phyloP scores from a whole-genome alignment of 345 rosid genomes.

The Gossypium herbaceum region DNA sequence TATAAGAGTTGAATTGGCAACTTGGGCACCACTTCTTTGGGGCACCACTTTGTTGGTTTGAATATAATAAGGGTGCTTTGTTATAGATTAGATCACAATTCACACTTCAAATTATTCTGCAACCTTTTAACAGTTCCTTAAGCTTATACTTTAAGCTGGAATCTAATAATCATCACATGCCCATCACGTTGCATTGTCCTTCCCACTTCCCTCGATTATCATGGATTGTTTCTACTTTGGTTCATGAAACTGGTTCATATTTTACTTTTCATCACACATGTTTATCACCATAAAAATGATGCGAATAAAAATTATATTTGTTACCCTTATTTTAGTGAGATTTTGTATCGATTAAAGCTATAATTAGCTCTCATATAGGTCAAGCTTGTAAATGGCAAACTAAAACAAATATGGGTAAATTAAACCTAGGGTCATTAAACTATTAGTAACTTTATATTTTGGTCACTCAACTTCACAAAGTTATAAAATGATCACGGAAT shows the following conservation, averaged over 20 bases:
- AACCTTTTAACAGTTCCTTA: neutral
- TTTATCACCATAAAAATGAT: no score
- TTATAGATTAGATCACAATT: neutral
- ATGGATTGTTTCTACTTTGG: neutral
- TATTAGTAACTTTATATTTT: no score
- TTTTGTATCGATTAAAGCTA: no score
- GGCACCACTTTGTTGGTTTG: neutral
- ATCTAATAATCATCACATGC: slow-evolving; percentile 31
- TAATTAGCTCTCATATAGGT: no score
- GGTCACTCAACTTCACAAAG: no score
- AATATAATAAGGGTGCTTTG: neutral
- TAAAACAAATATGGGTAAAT: no score
- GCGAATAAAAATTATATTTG: neutral
- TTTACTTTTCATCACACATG: no score
- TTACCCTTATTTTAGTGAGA: neutral
- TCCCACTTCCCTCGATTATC: slow-evolving; percentile 7
- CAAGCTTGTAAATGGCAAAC: no score
- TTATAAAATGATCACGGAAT: no score
- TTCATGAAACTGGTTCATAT: neutral
- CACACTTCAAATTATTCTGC: neutral
- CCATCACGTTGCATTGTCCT: slow-evolving; percentile 19
- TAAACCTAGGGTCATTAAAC: no score
- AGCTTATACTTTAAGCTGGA: slow-evolving; percentile 19
- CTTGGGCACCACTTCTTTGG: no score
- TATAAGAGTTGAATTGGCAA: no score